phyloP scores from a whole-genome alignment of 2,329 filamentous ascomycete species.

The Chalaropsis thielavioides region DNA sequence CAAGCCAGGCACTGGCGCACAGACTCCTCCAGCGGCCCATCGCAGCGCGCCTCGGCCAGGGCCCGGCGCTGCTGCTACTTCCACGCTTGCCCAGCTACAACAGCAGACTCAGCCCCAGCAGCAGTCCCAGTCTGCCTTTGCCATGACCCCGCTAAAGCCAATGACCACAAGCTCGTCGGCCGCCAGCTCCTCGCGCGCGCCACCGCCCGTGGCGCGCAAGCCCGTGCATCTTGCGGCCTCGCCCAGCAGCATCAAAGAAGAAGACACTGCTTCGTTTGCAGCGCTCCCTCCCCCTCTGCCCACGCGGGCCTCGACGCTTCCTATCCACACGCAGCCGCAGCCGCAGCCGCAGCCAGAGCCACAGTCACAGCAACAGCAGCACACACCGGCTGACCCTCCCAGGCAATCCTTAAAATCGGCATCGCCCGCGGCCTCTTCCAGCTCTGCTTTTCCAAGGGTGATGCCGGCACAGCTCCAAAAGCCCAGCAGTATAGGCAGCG shows the following conservation, averaged over 20 bases:
- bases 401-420: no score
- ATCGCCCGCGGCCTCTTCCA: no score
- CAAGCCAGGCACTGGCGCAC: constrained; percentile 11
- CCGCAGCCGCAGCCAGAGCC: not conserved
- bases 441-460: not conserved
- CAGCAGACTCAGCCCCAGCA: constrained; percentile 13
- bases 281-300: not conserved
- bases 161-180: constrained; percentile 26
- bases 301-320: not conserved
- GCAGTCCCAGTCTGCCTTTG: not conserved
- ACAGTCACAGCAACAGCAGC: no score
- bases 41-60: constrained; percentile 20
- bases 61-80: constrained; percentile 16
- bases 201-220: constrained; percentile 49
- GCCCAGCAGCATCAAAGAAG: constrained; percentile 16
- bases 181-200: constrained; percentile 24
- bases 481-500: not conserved
- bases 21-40: constrained; percentile 7
- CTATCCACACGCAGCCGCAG: no score
- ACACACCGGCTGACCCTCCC: not conserved
- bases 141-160: constrained; percentile 22
- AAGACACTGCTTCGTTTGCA: not conserved
- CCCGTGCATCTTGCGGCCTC: constrained; percentile 38
- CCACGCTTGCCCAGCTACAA: not conserved
- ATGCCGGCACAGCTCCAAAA: not conserved